Evolutionary conservation across 2,329 filamentous ascomycete species (phyloP), one percentile per base, ranked within the genome.

Genomic region (Septoria petroselini): DNA sequence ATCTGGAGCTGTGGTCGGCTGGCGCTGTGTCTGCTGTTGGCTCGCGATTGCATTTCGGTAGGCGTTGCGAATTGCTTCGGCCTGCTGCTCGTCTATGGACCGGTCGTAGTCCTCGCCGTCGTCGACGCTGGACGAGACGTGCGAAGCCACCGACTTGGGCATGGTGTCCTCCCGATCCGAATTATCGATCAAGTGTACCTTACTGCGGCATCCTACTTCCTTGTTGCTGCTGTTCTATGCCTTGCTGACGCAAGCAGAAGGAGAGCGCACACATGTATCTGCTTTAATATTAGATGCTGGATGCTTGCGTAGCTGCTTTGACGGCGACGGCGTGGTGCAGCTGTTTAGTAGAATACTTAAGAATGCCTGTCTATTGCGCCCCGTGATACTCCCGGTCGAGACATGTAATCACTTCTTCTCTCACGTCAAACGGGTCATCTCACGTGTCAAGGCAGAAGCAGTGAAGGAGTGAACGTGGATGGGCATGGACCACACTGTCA

Each of bases 61-160:
- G 41, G 65, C 61, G 46, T 65, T 65, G 17, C 63, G 65, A 55
- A 62, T 61, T 21, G 61, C 62, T 34, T 65, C 61, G 8, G 51
- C 58, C 42, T 64, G 57, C n/a, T 60, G 57, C 40, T 66, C 61
- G 48, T 62, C 59, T 30, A 61, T 53, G 41, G 67, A 61, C 31
- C 62, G 58, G 29, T 66, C 59, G 39, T 66, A 63, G 48, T 67
- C 63, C 50, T 67, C 65, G 51, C 68, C 62, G 46, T 63, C 55
- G 53, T 65, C 70, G 48, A 59, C 65, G 25, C 56, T 55, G 21
- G 52, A 35, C 40, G 52, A 58, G 52, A 53, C 54, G 50, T 62
- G 62, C 7, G 63, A 65, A 19, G 62, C 57, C 46, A 64, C 55
- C 34, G 66, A 68, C 49, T 61, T 66, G 4, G 67, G 65, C 67